A percentile compares a stretch with the other conserved stretches of the same genome.
Evolutionary conservation across 179 eudicot species (phyloP).

Genomic region (Heliamphora pulchella): DNA sequence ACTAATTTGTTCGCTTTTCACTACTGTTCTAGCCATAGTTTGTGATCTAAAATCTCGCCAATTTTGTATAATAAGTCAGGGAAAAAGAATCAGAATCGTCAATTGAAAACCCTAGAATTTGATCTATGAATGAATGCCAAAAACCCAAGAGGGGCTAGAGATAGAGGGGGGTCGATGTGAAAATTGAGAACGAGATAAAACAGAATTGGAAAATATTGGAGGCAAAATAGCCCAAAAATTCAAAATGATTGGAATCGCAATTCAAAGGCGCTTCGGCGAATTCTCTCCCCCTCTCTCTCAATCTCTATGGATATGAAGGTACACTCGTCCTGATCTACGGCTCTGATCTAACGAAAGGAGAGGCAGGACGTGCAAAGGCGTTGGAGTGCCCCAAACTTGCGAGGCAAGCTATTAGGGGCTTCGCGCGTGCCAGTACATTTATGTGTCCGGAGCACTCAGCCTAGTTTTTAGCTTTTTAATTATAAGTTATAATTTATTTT

Average conservation of each 20-base stretch:
- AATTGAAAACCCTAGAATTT: constrained; percentile 11
- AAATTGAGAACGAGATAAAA: not conserved
- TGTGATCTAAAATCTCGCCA: not conserved
- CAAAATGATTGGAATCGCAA: not conserved
- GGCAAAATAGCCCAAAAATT: not conserved
- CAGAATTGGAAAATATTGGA: not conserved
- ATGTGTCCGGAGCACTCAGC: no score
- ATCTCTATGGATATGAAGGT: not conserved
- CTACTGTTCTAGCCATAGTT: constrained; percentile 20
- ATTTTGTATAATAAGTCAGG: not conserved
- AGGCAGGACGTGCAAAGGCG: no score
- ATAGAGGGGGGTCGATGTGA: not conserved
- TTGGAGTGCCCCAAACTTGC: no score
- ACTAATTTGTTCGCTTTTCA: constrained; percentile 21
- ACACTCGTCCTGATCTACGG: not conserved
- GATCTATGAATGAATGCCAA: not conserved
- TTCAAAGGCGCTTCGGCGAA: not conserved
- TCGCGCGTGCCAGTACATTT: no score
- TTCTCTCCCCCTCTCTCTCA: not conserved
- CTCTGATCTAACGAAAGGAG: not conserved
- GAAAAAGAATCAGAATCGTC: not conserved
- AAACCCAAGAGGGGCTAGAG: not conserved
- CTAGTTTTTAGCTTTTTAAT: no score
- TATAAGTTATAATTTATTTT: no score
- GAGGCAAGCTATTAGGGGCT: no score